A percentile compares a stretch with the other conserved stretches of the same genome.
Conservation (phyloP, 2,329 filamentous ascomycete genomes). For the Xylariaceae sp. region DNA sequence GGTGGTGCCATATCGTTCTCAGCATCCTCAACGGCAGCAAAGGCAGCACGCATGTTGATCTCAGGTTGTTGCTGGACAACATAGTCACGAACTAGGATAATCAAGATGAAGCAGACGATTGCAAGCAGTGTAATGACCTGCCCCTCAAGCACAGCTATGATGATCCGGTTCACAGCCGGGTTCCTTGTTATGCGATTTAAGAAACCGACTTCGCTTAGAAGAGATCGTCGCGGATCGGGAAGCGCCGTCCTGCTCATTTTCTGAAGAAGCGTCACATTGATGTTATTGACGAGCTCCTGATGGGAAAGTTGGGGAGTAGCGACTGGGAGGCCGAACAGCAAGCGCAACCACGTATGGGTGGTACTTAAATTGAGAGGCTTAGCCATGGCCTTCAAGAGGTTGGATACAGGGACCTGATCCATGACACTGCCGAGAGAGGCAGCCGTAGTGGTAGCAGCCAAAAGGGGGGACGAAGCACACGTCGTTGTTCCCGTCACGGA, state of each 20-base stretch:
- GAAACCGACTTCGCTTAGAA: constrained; percentile 64
- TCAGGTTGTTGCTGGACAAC: constrained; percentile 97
- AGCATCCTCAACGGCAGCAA: constrained; percentile 59
- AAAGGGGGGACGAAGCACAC: constrained; percentile 50
- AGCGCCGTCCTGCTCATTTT: constrained; percentile 28
- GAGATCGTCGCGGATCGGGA: constrained; percentile 45
- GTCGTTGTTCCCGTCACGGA: constrained; percentile 40
- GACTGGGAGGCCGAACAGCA: constrained; percentile 35
- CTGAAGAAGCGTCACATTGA: constrained; percentile 36
- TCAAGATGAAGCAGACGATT: constrained; percentile 92
- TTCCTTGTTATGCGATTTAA: constrained; percentile 71
- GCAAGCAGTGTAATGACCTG: constrained; percentile 92
- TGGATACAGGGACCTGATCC: constrained; percentile 44
- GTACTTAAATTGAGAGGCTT: constrained; percentile 44
- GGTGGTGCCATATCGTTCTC: constrained; percentile 43
- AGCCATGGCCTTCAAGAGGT: constrained; percentile 38
- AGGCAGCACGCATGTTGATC: constrained; percentile 78
- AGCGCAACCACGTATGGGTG: constrained; percentile 44
- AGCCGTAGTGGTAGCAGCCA: constrained; percentile 47
- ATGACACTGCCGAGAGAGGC: constrained; percentile 46
- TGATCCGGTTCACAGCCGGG: constrained; percentile 74
- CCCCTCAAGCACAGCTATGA: constrained; percentile 87
- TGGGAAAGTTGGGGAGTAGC: constrained; percentile 26
- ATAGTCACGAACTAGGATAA: constrained; percentile 96
- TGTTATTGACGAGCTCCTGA: constrained; percentile 28